phyloP scores from a whole-genome alignment of 768 basidiomycete species.

The Coprinellus micaceus region DNA sequence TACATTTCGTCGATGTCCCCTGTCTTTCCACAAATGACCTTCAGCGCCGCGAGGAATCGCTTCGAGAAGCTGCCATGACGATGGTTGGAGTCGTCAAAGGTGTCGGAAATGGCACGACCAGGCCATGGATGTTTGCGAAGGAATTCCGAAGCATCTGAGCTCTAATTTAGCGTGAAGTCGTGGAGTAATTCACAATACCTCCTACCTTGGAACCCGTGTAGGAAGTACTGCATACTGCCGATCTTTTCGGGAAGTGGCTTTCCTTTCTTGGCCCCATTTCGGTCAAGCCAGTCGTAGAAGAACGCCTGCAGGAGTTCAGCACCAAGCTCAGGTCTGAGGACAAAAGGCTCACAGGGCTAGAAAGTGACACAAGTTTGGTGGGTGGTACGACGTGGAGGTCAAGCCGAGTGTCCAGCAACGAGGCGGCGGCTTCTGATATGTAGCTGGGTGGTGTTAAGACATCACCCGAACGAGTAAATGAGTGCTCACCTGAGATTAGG shows the following conservation, averaged over 20 bases:
- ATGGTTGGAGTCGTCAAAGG: slow-evolving; percentile 81
- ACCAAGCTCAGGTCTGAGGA: neutral
- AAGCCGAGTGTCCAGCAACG: slow-evolving; percentile 72
- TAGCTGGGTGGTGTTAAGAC: slow-evolving; percentile 46
- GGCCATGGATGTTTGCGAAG: slow-evolving; percentile 86
- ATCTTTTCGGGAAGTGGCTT: slow-evolving; percentile 84
- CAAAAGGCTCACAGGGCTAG: slow-evolving; percentile 56
- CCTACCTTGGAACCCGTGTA: slow-evolving; percentile 74
- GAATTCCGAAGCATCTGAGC: slow-evolving; percentile 80
- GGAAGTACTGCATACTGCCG: slow-evolving; percentile 86
- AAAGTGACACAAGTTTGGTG: slow-evolving; percentile 79
- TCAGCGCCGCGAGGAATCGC: slow-evolving; percentile 62
- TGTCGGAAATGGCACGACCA: slow-evolving; percentile 77
- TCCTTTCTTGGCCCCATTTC: slow-evolving; percentile 77
- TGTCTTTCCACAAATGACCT: slow-evolving; percentile 81
- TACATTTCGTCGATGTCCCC: slow-evolving; percentile 67
- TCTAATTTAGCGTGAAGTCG: neutral
- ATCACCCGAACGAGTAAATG: neutral
- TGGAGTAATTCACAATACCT: neutral
- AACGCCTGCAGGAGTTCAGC: slow-evolving; percentile 54
- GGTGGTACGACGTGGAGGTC: slow-evolving; percentile 79
- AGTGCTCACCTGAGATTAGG: slow-evolving; percentile 71
- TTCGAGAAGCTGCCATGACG: slow-evolving; percentile 67
- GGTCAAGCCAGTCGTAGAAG: slow-evolving; percentile 90
- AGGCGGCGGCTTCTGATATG: slow-evolving; percentile 87